These are phyloP conservation scores for Epichloe scottii DNA, from an alignment of 2,329 filamentous ascomycete species.

Conservation along the genomic window DNA sequence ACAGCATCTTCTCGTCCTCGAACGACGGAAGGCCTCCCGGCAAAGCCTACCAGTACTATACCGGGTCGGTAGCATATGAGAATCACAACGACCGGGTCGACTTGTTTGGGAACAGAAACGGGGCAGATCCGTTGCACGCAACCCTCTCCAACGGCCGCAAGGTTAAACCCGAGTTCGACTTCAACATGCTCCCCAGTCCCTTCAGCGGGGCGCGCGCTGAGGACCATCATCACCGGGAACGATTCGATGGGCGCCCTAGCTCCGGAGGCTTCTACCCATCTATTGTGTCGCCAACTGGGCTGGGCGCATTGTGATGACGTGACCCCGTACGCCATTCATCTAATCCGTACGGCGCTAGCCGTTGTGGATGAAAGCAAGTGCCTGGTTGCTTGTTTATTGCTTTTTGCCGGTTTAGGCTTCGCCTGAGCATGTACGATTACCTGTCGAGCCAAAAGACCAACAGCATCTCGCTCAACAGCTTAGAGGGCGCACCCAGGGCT, in stretches of 20 bases:
- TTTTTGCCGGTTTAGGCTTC: neutral
- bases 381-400: neutral
- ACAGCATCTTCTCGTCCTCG: constrained; percentile 34
- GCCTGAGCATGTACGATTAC: neutral
- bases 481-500: neutral
- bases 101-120: constrained; percentile 31
- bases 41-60: constrained; percentile 43
- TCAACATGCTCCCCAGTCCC: constrained; percentile 31
- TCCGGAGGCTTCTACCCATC: constrained; percentile 43
- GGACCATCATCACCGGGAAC: constrained; percentile 27
- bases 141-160: constrained; percentile 19
- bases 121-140: constrained; percentile 21
- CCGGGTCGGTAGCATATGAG: constrained; percentile 39
- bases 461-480: neutral
- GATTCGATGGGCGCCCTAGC: constrained; percentile 40
- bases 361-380: neutral
- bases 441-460: neutral
- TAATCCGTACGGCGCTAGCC: neutral
- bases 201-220: constrained; percentile 24
- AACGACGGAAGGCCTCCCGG: constrained; percentile 37
- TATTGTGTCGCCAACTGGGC: constrained; percentile 33
- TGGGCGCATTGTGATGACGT: constrained; percentile 25
- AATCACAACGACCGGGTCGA: constrained; percentile 34
- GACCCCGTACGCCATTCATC: neutral
- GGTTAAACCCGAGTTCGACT: constrained; percentile 38